Conservation (phyloP, 2,329 filamentous ascomycete genomes). For the Ilyonectria robusta region DNA sequence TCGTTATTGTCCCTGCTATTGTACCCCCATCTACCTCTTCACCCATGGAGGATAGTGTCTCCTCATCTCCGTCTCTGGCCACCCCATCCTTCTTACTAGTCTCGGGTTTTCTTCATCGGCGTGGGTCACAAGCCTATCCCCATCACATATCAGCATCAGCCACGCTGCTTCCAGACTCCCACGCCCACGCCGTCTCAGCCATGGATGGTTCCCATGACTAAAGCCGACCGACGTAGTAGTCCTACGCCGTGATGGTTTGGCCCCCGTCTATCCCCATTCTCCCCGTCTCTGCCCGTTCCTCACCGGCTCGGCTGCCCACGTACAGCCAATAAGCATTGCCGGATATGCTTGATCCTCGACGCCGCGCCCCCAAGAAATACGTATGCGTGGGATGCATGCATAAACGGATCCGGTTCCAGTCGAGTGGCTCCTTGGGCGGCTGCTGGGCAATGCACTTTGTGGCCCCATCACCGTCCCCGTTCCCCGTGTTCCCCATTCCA, state of each 20-base stretch:
- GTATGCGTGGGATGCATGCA: constrained; percentile 50
- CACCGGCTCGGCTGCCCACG: constrained; percentile 13
- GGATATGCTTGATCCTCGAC: constrained; percentile 22
- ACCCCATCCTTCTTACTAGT: constrained; percentile 16
- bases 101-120: constrained; percentile 30
- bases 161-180: constrained; percentile 31
- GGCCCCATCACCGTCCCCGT: constrained; percentile 32
- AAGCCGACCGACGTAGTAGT: constrained; percentile 37
- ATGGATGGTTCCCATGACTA: constrained; percentile 45
- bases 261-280: constrained; percentile 6
- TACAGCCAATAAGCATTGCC: constrained; percentile 28
- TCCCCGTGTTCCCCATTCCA: constrained; percentile 30
- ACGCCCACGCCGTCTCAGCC: constrained; percentile 35
- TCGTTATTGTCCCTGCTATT: not conserved
- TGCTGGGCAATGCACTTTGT: constrained; percentile 30
- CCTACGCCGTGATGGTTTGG: constrained; percentile 29
- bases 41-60: not conserved
- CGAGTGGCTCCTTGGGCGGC: constrained; percentile 19
- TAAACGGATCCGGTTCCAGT: constrained; percentile 29
- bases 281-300: constrained; percentile 17
- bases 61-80: constrained; percentile 3
- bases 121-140: constrained; percentile 36
- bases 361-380: constrained; percentile 32
- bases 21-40: not conserved
- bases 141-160: constrained; percentile 28